These are phyloP conservation scores for Saccharomyces hybrid DNA, from an alignment of 1,139 yeast species.

Conservation along the genomic window DNA sequence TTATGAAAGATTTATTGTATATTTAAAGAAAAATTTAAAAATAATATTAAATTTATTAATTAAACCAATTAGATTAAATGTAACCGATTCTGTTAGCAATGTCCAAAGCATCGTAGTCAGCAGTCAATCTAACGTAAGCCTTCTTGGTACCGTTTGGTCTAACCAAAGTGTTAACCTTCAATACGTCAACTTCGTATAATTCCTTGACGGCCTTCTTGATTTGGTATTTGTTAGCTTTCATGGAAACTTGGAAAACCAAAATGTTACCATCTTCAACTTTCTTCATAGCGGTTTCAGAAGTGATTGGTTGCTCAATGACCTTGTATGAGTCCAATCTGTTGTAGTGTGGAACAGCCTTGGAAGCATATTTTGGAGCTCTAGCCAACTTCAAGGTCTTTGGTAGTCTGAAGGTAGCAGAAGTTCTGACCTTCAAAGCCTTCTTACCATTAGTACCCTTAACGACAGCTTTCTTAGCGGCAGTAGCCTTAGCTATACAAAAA, in stretches of 20 bases:
- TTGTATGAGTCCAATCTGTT: constrained; percentile 96
- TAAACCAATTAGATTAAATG: constrained; percentile 48
- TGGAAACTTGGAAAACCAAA: constrained; percentile 95
- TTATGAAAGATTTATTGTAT: neutral
- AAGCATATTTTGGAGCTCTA: constrained; percentile 91
- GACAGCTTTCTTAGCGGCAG: constrained; percentile 98
- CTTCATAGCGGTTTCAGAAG: constrained; percentile 98
- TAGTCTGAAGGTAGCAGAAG: constrained; percentile 90
- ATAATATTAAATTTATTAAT: constrained; percentile 3
- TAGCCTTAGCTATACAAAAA: constrained; percentile 55
- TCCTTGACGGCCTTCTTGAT: constrained; percentile 98
- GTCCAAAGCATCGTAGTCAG: constrained; percentile 99
- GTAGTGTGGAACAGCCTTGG: constrained; percentile 96
- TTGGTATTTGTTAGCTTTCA: constrained; percentile 96
- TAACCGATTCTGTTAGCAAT: constrained; percentile 99
- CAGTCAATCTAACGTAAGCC: constrained; percentile 98
- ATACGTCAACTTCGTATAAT: constrained; percentile 93
- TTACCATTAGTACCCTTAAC: constrained; percentile 93
- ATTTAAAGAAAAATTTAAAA: constrained; percentile 3
- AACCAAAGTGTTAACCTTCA: constrained; percentile 89
- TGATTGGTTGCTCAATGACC: constrained; percentile 90
- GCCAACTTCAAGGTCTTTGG: constrained; percentile 96
- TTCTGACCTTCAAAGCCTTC: constrained; percentile 90
- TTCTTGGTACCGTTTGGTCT: constrained; percentile 99
- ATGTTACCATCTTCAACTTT: constrained; percentile 99